These are phyloP conservation scores for Gloeophyllum trabeum DNA, from an alignment of 768 basidiomycete species.

Conservation along the genomic window DNA sequence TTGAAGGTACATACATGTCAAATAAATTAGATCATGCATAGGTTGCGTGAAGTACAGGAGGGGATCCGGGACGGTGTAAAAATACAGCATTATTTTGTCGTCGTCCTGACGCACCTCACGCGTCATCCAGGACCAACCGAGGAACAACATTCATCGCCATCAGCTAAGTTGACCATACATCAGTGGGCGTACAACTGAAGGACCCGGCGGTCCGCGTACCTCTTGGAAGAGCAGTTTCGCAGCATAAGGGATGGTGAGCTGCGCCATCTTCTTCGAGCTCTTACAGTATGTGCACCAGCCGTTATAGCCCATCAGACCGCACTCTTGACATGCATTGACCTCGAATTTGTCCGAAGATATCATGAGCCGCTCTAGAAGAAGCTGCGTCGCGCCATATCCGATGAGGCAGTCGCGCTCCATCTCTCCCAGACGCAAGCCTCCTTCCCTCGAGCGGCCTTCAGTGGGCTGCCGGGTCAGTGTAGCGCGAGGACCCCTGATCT, in stretches of 20 bases:
- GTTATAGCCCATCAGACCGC: conserved; percentile 90
- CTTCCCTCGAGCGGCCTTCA: conserved; percentile 95
- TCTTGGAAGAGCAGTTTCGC: conserved; percentile 90
- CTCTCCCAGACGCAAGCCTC: conserved; percentile 92
- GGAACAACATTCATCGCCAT: conserved; percentile 98
- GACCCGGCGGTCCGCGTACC: conserved; percentile 28
- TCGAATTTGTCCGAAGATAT: conserved; percentile 98
- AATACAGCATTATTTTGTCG: too few species aligned
- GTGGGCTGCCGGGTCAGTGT: conserved; percentile 96
- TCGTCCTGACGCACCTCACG: too few species aligned
- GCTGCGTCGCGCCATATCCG: conserved; percentile 96
- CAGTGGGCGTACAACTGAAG: conserved; percentile 1
- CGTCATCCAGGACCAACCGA: conserved; percentile 78
- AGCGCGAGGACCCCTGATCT: conserved; percentile 80
- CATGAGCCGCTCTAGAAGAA: conserved; percentile 95
- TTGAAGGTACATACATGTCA: too few species aligned
- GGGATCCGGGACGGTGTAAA: too few species aligned
- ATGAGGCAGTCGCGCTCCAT: conserved; percentile 99
- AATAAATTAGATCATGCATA: too few species aligned
- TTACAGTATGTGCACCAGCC: conserved; percentile 99
- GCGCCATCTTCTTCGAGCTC: conserved; percentile 92
- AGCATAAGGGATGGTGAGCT: conserved; percentile 92
- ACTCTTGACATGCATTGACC: conserved; percentile 89
- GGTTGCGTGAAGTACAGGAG: too few species aligned
- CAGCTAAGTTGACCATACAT: conserved; percentile 33